Evolutionary conservation across 169 alveolate genomes (phyloP), one percentile per base, ranked within the genome.

Genomic region (Plasmodium inui): DNA sequence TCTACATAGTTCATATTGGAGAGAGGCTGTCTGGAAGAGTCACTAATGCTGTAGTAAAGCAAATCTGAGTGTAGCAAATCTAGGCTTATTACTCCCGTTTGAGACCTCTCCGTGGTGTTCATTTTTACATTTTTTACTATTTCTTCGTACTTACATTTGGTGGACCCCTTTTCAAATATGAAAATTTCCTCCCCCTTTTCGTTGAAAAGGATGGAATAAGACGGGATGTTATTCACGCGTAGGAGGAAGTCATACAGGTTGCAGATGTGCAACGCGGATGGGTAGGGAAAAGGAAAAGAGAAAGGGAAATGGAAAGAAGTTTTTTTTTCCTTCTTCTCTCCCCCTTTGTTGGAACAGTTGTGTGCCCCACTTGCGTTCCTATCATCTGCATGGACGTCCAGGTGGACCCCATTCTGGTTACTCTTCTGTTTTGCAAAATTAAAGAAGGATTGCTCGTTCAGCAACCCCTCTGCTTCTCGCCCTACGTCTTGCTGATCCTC

Each of bases 161-260:
- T 32, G 26, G 26, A 80, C 30, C 32, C 76, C 26, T 67, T 39
- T 46, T 67, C 73, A 14, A 72, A 22, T 26, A 91, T 26, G 74
- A 71, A 91, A n/a, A 91, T 72, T 82, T 91, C 95, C 73, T 91
- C 95, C 34, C 73, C 80, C 30, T 91, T 81, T 1, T 74, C 95
- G 84, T 91, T 71, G 41, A 91, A 82, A 71, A 34, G 83, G 39
- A 91, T 81, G 78, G 76, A 82, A 72, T 72, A 81, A 81, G 19
- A 91, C 3, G 91, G 91, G 39, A 91, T 91, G 7, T 82, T 82
- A 91, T 91, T 91, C 28, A 73, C 26, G 34, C 92, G 74, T 82
- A 91, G 83, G 57, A 91, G 34, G 46, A 91, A 55, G 57, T 91
- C 71, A 32, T 50, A 78, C 10, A 86, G 41, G 71, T 86, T 50